Evolutionary conservation across 2,329 filamentous ascomycete genomes (phyloP), one percentile per base, ranked within the genome.

Genomic region (Thielaviopsis euricoi): DNA sequence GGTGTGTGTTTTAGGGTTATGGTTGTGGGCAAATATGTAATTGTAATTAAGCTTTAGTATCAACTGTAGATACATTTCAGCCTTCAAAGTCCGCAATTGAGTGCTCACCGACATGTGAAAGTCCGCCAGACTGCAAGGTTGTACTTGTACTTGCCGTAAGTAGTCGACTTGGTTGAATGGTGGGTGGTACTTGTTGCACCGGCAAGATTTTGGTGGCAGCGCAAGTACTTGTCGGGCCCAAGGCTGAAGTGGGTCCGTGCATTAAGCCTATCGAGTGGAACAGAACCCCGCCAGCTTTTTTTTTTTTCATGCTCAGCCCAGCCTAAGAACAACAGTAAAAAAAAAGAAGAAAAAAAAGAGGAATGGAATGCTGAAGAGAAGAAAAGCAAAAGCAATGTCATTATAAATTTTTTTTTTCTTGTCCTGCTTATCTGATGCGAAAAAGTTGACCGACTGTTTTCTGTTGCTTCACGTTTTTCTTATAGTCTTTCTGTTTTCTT

Each of bases 181-280:
- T 10, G 29, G 5, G 29, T 33, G 29, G 29, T 33, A 33, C 29
- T 33, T 33, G 29, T 33, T 10, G 29, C 12, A 33, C 29, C 29
- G 9, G 29, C 29, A 33, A 33, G 29, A 33, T 6, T 10, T 10
- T 10, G 29, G 29, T 33, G 29, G 29, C 29, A 33, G 29, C 29
- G 29, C 29, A 33, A 33, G 29, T 33, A 33, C 29, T 26, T 33
- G 12, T 33, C 29, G 29, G 29, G 13, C 37, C 33, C 55, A 53
- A 57, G 55, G 55, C 55, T 57, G 55, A 57, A 46, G 55, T 57
- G 55, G 55, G 49, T 57, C 55, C 23, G 9, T n/a, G 53, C 37
- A 29, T 48, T 37, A 10, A 25, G 49, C 55, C 22, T 23, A 57
- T 43, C 55, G 46, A 46, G 7, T n/a, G 7, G 37, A 52, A 51